These are phyloP conservation scores for Leccinum imitatum DNA, from an alignment of 768 basidiomycete genomes.

Conservation along the genomic window DNA sequence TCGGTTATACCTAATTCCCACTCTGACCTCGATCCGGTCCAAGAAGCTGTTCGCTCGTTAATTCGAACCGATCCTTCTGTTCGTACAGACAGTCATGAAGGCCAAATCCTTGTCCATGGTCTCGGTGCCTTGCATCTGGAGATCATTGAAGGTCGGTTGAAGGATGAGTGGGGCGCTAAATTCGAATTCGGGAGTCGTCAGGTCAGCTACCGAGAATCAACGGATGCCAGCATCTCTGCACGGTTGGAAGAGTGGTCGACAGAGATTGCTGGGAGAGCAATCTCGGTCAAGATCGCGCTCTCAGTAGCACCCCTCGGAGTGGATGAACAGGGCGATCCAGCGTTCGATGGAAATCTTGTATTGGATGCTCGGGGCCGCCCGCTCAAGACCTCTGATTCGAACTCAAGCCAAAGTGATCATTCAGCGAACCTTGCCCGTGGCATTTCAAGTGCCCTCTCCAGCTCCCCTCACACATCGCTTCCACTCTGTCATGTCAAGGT, in stretches of 20 bases:
- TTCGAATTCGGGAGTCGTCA: slow-evolving; percentile 77
- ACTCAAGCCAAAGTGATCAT: slow-evolving; percentile 43
- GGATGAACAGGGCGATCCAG: slow-evolving; percentile 59
- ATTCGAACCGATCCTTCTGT: slow-evolving; percentile 90
- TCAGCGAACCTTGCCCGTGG: slow-evolving; percentile 63
- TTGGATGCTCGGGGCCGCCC: slow-evolving; percentile 52
- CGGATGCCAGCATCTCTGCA: slow-evolving; percentile 26
- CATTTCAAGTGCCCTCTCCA: slow-evolving; percentile 67
- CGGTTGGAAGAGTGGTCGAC: slow-evolving; percentile 54
- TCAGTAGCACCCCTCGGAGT: slow-evolving; percentile 52
- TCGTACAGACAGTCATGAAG: slow-evolving; percentile 75
- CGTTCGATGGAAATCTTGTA: slow-evolving; percentile 79
- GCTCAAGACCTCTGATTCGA: slow-evolving; percentile 51
- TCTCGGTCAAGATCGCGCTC: slow-evolving; percentile 53
- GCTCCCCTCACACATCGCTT: slow-evolving; percentile 75
- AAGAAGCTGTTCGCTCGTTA: slow-evolving; percentile 69
- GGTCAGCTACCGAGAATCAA: slow-evolving; percentile 77
- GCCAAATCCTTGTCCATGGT: slow-evolving; percentile 80
- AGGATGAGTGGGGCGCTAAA: slow-evolving; percentile 74
- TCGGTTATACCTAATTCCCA: slow-evolving; percentile 81
- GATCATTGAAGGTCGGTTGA: slow-evolving; percentile 78
- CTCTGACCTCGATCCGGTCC: slow-evolving; percentile 74
- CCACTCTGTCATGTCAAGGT: slow-evolving; percentile 65
- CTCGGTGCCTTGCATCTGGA: slow-evolving; percentile 88
- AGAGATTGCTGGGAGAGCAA: slow-evolving; percentile 58